Evolutionary conservation across 164 flowering plant genomes (phyloP).

Genomic region (Vitis cinerea): DNA sequence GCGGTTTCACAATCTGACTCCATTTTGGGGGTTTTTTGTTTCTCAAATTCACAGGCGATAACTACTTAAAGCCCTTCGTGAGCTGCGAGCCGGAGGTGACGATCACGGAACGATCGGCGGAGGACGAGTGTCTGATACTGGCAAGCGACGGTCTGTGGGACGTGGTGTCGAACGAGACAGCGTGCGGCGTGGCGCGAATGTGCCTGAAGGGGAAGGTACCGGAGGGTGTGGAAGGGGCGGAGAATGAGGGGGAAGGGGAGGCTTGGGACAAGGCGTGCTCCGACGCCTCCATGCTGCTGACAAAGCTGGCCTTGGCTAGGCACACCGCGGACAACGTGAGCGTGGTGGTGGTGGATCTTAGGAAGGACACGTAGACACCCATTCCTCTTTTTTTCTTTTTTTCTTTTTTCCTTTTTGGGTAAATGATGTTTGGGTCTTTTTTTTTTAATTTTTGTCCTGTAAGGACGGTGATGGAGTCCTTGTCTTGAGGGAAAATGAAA

Average conservation of each 20-base stretch:
- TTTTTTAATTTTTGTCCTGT: no score
- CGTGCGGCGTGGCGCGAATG: slow-evolving; percentile 57
- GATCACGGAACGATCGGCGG: slow-evolving; percentile 39
- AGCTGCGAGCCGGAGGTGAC: slow-evolving; percentile 64
- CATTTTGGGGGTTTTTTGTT: no score
- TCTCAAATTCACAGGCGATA: slow-evolving; percentile 37
- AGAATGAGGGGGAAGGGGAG: not conserved
- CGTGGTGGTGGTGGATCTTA: slow-evolving; percentile 72
- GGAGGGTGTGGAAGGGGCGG: not conserved
- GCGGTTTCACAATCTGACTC: no score
- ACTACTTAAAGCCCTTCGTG: slow-evolving; percentile 67
- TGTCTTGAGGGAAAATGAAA: no score
- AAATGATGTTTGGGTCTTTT: not conserved
- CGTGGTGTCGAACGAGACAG: slow-evolving; percentile 62
- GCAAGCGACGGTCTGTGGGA: slow-evolving; percentile 80
- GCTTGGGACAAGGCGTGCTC: slow-evolving; percentile 46
- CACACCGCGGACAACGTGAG: slow-evolving; percentile 77
- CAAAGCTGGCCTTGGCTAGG: slow-evolving; percentile 79
- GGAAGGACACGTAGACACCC: slow-evolving; percentile 24
- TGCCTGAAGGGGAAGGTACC: slow-evolving; percentile 36
- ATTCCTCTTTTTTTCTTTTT: not conserved
- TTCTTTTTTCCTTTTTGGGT: not conserved
- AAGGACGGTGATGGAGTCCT: no score
- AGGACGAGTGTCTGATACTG: slow-evolving; percentile 57
- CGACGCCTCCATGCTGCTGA: slow-evolving; percentile 71